Conservation (phyloP, 2,329 filamentous ascomycete genomes). For the Parascedosporium putredinis region DNA sequence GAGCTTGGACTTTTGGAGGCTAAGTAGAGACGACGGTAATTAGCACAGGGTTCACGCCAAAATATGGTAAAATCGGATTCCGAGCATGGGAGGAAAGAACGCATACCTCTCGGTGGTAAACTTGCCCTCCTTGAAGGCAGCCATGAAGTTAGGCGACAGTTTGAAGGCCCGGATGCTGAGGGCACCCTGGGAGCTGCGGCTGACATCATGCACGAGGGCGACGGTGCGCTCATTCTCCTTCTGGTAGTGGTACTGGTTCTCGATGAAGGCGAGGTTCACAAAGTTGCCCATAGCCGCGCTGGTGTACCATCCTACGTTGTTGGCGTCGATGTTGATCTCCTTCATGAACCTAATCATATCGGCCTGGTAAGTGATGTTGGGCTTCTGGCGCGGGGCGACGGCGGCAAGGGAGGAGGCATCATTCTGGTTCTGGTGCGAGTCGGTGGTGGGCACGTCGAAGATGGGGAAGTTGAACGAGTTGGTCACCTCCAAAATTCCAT, state of each 20-base stretch:
- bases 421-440: slow-evolving; percentile 69
- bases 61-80: too few relatives aligned
- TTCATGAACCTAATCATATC: slow-evolving; percentile 97
- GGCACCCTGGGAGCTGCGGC: slow-evolving; percentile 84
- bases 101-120: slow-evolving; percentile 93
- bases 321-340: slow-evolving; percentile 96
- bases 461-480: slow-evolving; percentile 93
- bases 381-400: slow-evolving; percentile 83
- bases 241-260: slow-evolving; percentile 98
- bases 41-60: too few relatives aligned
- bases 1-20: slow-evolving; percentile 88
- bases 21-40: slow-evolving; percentile 24
- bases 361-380: slow-evolving; percentile 77
- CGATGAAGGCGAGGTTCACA: slow-evolving; percentile 85
- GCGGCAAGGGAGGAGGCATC: slow-evolving; percentile 67
- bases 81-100: not conserved
- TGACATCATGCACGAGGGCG: slow-evolving; percentile 88
- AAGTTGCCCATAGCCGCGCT: slow-evolving; percentile 99
- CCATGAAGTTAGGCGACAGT: slow-evolving; percentile 77
- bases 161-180: slow-evolving; percentile 86
- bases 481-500: slow-evolving; percentile 75
- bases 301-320: slow-evolving; percentile 97
- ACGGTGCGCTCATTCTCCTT: slow-evolving; percentile 85
- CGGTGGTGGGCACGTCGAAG: slow-evolving; percentile 57
- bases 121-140: slow-evolving; percentile 90